These are phyloP conservation scores for Sclerotinia subarctica DNA, from an alignment of 2,329 filamentous ascomycete species.

Conservation along the genomic window DNA sequence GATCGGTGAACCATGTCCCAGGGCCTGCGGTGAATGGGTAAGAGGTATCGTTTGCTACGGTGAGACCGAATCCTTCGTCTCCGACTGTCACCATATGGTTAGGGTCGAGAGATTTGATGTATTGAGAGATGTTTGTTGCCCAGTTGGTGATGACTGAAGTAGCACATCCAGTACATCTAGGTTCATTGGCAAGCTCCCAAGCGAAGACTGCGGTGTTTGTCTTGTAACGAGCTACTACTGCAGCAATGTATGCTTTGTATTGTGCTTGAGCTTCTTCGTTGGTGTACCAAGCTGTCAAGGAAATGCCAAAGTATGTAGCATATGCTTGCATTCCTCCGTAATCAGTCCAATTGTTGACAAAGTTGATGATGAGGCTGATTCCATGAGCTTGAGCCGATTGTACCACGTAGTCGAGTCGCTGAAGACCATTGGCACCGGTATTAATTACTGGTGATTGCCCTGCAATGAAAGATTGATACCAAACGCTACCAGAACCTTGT, in stretches of 20 bases:
- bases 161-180: slow-evolving; percentile 59
- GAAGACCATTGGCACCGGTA: slow-evolving; percentile 59
- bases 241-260: slow-evolving; percentile 58
- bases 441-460: slow-evolving; percentile 56
- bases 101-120: slow-evolving; percentile 61
- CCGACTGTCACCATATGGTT: slow-evolving; percentile 62
- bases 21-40: slow-evolving; percentile 44
- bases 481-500: slow-evolving; percentile 43
- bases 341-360: slow-evolving; percentile 69
- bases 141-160: slow-evolving; percentile 58
- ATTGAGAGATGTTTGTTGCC: slow-evolving; percentile 55
- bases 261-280: slow-evolving; percentile 50
- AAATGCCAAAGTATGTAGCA: slow-evolving; percentile 52
- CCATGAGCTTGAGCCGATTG: slow-evolving; percentile 55
- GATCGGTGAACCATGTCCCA: slow-evolving; percentile 47
- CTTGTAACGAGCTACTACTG: slow-evolving; percentile 58
- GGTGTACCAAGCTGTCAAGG: slow-evolving; percentile 51
- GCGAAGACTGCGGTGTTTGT: slow-evolving; percentile 59
- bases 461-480: slow-evolving; percentile 44
- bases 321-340: slow-evolving; percentile 64
- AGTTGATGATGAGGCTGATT: slow-evolving; percentile 62
- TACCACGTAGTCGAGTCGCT: slow-evolving; percentile 64
- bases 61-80: slow-evolving; percentile 56
- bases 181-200: slow-evolving; percentile 69
- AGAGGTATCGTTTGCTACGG: slow-evolving; percentile 39